Conservation (phyloP, 257 asterid genomes). For the Primulina eburnea region DNA sequence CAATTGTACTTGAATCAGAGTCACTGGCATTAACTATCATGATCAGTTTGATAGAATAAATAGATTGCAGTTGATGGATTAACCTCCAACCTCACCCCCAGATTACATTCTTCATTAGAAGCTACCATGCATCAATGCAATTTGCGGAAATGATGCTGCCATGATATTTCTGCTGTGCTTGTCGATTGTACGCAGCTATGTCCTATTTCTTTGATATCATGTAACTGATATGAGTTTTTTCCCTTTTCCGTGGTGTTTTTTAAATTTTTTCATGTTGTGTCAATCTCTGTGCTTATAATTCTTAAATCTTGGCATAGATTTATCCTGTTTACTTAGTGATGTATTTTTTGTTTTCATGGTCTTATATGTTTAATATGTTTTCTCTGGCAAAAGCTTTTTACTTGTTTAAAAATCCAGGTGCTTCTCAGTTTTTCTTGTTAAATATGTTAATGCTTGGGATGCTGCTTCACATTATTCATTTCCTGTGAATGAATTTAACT, state of each 20-base stretch:
- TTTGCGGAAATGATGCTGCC: not conserved
- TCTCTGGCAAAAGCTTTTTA: constrained; percentile 4
- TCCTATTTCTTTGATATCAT: not conserved
- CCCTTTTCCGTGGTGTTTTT: too few species aligned
- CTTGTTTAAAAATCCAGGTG: not conserved
- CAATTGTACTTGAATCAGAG: not conserved
- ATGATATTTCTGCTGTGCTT: not conserved
- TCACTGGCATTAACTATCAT: not conserved
- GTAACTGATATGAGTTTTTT: not conserved
- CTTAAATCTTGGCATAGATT: not conserved
- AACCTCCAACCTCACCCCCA: constrained; percentile 5
- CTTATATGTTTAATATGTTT: not conserved
- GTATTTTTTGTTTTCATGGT: constrained; percentile 7
- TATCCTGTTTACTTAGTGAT: constrained; percentile 14
- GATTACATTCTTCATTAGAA: not conserved
- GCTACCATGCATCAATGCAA: not conserved
- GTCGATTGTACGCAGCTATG: not conserved
- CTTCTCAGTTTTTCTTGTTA: constrained; percentile 9
- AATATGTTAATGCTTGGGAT: constrained; percentile 19
- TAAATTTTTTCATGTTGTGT: not conserved
- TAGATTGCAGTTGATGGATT: not conserved
- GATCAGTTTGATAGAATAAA: not conserved
- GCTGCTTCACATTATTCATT: constrained; percentile 22
- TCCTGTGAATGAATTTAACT: constrained; percentile 26
- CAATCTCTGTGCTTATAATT: not conserved